Base-by-base conservation (phyloP, 228 moss, liverwort and hornwort genomes). In the Sphagnum magellanicum region DNA sequence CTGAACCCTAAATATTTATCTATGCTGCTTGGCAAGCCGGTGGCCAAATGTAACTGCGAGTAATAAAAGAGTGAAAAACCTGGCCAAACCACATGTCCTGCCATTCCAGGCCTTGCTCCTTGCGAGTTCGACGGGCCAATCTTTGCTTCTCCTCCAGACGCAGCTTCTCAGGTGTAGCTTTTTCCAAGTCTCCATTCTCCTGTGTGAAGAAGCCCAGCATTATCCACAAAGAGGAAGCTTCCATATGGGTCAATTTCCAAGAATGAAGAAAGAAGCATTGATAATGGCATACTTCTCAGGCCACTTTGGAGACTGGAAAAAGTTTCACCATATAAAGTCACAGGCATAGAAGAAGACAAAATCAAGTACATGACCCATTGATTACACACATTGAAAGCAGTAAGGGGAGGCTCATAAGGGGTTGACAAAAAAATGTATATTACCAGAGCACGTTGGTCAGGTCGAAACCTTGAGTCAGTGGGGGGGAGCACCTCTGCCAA, bases 111-210 rank as follows among this genome's bases (percentile, higher is more conserved):
- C 80, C 83, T 65, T 77, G 78, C 71, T 87, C 88, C 75, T 88
- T 97, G 57, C 90, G 91, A 65, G 81, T 63, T 67, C 88, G 91
- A 67, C 93, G 93, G 61, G 91, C 91, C 50, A 79, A 64, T 74
- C 97, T 87, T 75, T 97, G 97, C 67, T 97, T 97, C 6, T 97
- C 97, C 86, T 97, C 97, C 73, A 97, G 81, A 64, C 97, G 84
- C 63, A 97, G 84, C 72, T 97, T 97, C 68, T 97, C 97, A 15
- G 97, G 97, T 60, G 97, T 97, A 12, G 97, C 97, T 82, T 97
- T 97, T 68, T 97, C 97, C 65, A 93, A 79, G 70, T 97, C 97
- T 32, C 97, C 97, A 66, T 97, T 91, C 82, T 97, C 97, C 97
- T 97, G 74, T 46, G 32, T 32, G 32, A 32, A 32, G 32, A 32